Percentiles rank a stretch among this genome's conserved stretches.
phyloP scores from a whole-genome alignment of 768 basidiomycete species.

The Mycena latifolia region DNA sequence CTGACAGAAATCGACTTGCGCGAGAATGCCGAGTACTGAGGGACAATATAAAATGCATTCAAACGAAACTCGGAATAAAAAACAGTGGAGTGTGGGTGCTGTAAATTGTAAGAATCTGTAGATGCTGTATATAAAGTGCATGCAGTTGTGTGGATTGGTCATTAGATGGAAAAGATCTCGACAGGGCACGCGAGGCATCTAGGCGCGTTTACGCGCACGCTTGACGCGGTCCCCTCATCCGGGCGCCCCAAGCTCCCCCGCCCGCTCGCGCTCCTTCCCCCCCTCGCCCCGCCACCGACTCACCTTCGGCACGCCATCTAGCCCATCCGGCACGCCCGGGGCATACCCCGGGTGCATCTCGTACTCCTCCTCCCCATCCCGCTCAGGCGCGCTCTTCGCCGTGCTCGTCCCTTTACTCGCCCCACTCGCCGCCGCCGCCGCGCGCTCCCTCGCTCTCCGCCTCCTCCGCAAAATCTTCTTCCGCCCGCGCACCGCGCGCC shows the following conservation, averaged over 20 bases:
- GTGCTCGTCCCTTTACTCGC: conserved; percentile 43
- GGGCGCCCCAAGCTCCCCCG: conserved; percentile 29
- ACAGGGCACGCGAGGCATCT: too few relatives aligned
- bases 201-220: too few relatives aligned
- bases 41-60: conserved; percentile 11
- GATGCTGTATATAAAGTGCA: conserved; percentile 9
- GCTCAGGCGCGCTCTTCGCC: conserved; percentile 42
- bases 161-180: background rate
- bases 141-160: too few relatives aligned
- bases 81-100: conserved; percentile 4
- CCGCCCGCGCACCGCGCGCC: conserved; percentile 69
- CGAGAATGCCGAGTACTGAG: too few relatives aligned
- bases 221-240: conserved; percentile 15
- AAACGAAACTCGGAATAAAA: conserved; percentile 6
- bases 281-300: conserved; percentile 39
- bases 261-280: conserved; percentile 37
- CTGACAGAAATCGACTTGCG: background rate
- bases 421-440: conserved; percentile 52
- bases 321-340: conserved; percentile 34
- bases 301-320: conserved; percentile 36
- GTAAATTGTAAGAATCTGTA: too few relatives aligned
- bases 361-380: conserved; percentile 44
- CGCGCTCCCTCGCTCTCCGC: conserved; percentile 71
- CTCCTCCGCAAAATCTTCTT: conserved; percentile 76
- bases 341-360: conserved; percentile 39